These are phyloP conservation scores for Aureobasidium sp. DNA, from an alignment of 2,329 filamentous ascomycete genomes.

Conservation along the genomic window DNA sequence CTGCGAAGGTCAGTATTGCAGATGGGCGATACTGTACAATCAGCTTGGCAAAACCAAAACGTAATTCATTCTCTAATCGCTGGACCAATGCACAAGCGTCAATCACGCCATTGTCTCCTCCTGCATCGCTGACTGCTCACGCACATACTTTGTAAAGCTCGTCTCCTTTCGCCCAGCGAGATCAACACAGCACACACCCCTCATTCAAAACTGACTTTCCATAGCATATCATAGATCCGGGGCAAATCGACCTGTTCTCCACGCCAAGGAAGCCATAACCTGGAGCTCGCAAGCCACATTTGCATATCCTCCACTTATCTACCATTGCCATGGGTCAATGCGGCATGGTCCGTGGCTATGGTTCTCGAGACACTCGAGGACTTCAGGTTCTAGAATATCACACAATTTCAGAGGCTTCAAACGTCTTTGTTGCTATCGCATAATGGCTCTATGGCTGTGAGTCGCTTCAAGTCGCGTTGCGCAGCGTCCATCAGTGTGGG, in stretches of 20 bases:
- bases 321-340: constrained; percentile 3
- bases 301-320: constrained; percentile 2
- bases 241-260: not conserved
- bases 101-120: constrained; percentile 3
- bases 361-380: not conserved
- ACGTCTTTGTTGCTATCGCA: not conserved
- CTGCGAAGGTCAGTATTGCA: not conserved
- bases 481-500: not conserved
- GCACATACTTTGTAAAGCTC: not conserved
- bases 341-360: not conserved
- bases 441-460: not conserved
- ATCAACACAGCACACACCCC: not conserved
- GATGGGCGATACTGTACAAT: not conserved
- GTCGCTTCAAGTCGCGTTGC: not conserved
- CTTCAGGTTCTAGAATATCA: constrained; percentile 8
- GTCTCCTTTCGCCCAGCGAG: not conserved
- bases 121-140: not conserved
- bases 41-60: not conserved
- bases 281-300: constrained; percentile 9
- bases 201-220: constrained; percentile 4
- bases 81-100: not conserved
- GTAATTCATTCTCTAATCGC: not conserved
- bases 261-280: constrained; percentile 6
- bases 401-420: not conserved
- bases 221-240: constrained; percentile 9